Conservation (phyloP, 2,329 filamentous ascomycete species). For the Eutypa lata region DNA sequence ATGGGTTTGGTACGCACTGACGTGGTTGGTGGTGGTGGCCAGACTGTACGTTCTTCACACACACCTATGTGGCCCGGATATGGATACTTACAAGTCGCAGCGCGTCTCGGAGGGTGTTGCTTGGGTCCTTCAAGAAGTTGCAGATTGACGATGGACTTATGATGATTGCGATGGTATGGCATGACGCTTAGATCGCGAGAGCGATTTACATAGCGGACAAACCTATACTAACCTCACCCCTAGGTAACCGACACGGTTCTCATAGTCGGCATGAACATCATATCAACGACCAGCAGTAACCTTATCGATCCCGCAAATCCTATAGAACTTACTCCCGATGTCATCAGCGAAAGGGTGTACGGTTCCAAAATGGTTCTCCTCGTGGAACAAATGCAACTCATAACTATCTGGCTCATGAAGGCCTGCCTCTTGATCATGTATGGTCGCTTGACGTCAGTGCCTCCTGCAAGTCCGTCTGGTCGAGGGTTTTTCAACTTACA, state of each 20-base stretch:
- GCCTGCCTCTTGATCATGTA: slow-evolving; percentile 56
- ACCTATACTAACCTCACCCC: slow-evolving; percentile 4
- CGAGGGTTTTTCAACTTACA: neutral
- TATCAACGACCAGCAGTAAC: slow-evolving; percentile 55
- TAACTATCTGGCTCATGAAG: slow-evolving; percentile 56
- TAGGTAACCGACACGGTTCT: slow-evolving; percentile 51
- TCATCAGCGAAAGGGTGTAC: slow-evolving; percentile 37
- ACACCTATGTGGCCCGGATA: neutral
- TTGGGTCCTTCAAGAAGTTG: slow-evolving; percentile 45
- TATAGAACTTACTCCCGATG: slow-evolving; percentile 40
- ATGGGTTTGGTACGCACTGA: slow-evolving; percentile 44
- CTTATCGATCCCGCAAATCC: slow-evolving; percentile 50
- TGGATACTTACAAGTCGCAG: slow-evolving; percentile 17
- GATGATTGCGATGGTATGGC: slow-evolving; percentile 47
- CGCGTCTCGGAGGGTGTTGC: slow-evolving; percentile 35
- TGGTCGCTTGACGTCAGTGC: slow-evolving; percentile 47
- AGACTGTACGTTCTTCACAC: slow-evolving; percentile 34
- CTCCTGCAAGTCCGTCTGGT: neutral
- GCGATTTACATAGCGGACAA: neutral
- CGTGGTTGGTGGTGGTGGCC: slow-evolving; percentile 33
- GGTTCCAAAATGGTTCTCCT: slow-evolving; percentile 63
- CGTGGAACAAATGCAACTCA: slow-evolving; percentile 59
- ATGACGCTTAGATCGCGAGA: neutral
- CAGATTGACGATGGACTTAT: slow-evolving; percentile 56
- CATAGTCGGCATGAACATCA: slow-evolving; percentile 52